Evolutionary conservation across 345 rosid genomes (phyloP).

Genomic region (Rhizophora mangle): DNA sequence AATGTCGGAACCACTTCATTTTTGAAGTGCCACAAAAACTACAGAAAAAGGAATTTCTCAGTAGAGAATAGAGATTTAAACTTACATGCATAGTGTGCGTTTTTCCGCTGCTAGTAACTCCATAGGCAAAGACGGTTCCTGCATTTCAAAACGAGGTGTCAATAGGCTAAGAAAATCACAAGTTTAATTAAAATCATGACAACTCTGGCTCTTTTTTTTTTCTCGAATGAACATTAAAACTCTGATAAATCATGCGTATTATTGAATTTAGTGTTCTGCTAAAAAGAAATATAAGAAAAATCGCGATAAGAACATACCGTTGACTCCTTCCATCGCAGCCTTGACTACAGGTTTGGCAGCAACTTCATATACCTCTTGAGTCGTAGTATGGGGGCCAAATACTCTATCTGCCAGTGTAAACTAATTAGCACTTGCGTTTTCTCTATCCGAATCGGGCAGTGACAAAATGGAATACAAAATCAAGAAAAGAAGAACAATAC

Average conservation of each 20-base stretch:
- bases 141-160: slow-evolving; percentile 21
- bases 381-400: slow-evolving; percentile 72
- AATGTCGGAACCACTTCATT: no score
- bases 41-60: neutral
- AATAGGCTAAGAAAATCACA: neutral
- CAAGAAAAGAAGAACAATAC: slow-evolving; percentile 32
- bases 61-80: neutral
- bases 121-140: slow-evolving; percentile 99
- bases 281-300: neutral
- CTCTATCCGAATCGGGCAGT: neutral
- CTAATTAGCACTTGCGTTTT: neutral
- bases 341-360: slow-evolving; percentile 96
- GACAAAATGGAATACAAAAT: neutral
- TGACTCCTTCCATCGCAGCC: slow-evolving; percentile 99
- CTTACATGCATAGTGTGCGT: slow-evolving; percentile 99
- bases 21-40: neutral
- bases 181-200: neutral
- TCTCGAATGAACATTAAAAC: no score
- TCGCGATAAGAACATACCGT: slow-evolving; percentile 44
- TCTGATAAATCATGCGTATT: no score
- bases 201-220: no score
- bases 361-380: slow-evolving; percentile 85
- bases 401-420: slow-evolving; percentile 59
- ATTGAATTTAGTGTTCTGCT: no score
- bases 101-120: slow-evolving; percentile 99